Evolutionary conservation across 2,329 filamentous ascomycete species (phyloP).

Genomic region (Fusarium buharicum): DNA sequence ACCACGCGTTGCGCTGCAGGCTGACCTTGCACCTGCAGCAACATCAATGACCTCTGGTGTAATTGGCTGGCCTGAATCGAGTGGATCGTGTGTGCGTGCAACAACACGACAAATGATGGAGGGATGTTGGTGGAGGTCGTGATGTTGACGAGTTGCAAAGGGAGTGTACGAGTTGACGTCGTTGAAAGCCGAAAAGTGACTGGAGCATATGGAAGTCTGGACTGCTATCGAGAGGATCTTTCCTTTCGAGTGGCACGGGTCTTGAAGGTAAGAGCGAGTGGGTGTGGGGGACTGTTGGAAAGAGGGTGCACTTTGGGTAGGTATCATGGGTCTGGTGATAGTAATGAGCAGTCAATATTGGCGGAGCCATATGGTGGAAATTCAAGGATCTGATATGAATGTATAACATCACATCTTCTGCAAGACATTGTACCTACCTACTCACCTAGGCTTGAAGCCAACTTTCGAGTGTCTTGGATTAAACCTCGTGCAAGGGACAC

Average conservation of each 20-base stretch:
- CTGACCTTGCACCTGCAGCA: conserved; percentile 36
- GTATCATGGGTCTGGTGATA: conserved; percentile 35
- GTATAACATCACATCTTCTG: too few relatives aligned
- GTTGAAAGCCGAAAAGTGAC: neutral
- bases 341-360: conserved; percentile 12
- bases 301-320: conserved; percentile 19
- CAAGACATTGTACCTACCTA: too few relatives aligned
- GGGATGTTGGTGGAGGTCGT: neutral
- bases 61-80: conserved; percentile 31
- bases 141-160: neutral
- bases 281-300: conserved; percentile 21
- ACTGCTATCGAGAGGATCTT: neutral
- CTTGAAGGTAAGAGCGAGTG: conserved; percentile 14
- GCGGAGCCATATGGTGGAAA: neutral
- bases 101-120: conserved; percentile 13
- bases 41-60: conserved; percentile 27
- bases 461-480: too few relatives aligned
- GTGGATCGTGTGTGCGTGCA: conserved; percentile 36
- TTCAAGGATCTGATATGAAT: too few relatives aligned
- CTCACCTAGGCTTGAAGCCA: too few relatives aligned
- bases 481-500: too few relatives aligned
- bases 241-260: conserved; percentile 5
- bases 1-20: conserved; percentile 24
- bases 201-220: neutral
- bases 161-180: neutral